Evolutionary conservation across 768 basidiomycete species (phyloP), one percentile per base, ranked within the genome.

Genomic region (Lactarius sanguifluus): DNA sequence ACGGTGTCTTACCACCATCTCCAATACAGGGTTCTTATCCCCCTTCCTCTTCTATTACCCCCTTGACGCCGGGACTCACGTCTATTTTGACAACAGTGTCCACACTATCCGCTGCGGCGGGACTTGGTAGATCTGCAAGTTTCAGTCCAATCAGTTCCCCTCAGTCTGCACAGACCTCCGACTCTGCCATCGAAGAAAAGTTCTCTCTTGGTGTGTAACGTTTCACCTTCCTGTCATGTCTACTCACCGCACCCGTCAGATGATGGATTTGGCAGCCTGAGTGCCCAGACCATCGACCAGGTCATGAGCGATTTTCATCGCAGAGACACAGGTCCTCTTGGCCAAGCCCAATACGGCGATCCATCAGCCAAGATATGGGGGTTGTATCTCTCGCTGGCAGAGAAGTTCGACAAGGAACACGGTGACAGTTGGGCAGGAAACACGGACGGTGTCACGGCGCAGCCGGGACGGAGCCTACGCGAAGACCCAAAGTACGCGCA

Each of bases 391-490:
- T 52, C 58, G 25, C 58, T 45, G 40, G 63, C 59, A 30, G 61
- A 60, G 54, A 69, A 62, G 52, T 38, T 55, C 40, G 68, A 69
- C 68, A 69, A 45, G 28, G 68, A 54, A 6, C 57, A 69, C 25
- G 57, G 59, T 18, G 68, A 69, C 16, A 69, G 61, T 25, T 69
- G 68, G 68, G 60, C 67, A 32, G 66, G 66, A 41, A 68, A 69
- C 59, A 63, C 47, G n/a, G 68, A 69, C n/a, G n/a, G n/a, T n/a
- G n/a, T n/a, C n/a, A n/a, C n/a, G n/a, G n/a, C n/a, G n/a, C n/a
- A n/a, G n/a, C n/a, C n/a, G n/a, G n/a, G n/a, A n/a, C n/a, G n/a
- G n/a, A n/a, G n/a, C n/a, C n/a, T n/a, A n/a, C n/a, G n/a, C n/a
- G n/a, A n/a, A n/a, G n/a, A n/a, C n/a, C n/a, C n/a, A n/a, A n/a